phyloP scores from a whole-genome alignment of 345 rosid genomes.

The Turritis glabra region DNA sequence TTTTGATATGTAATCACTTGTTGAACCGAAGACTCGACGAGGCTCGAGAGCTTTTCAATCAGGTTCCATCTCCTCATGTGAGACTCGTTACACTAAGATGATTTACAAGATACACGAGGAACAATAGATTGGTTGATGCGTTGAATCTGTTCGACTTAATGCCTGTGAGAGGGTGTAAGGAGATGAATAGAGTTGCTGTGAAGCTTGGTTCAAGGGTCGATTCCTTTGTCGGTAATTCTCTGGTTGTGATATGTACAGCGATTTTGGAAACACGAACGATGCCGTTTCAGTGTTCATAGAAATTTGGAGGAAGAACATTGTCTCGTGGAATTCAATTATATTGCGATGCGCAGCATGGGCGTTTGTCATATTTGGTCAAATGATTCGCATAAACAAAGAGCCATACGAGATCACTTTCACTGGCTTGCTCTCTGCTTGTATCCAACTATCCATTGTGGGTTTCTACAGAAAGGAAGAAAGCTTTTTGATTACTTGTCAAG shows the following conservation, averaged over 20 bases:
- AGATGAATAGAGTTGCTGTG: no score
- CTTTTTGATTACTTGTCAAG: conserved; percentile 52
- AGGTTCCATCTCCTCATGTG: conserved; percentile 44
- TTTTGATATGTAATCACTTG: conserved; percentile 45
- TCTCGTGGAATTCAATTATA: conserved; percentile 69
- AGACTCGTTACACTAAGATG: no score
- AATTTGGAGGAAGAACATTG: conserved; percentile 46
- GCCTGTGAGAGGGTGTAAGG: no score
- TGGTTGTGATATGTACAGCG: conserved; percentile 56
- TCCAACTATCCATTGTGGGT: conserved; percentile 65
- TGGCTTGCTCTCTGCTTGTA: conserved; percentile 79
- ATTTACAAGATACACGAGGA: no score
- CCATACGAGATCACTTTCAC: conserved; percentile 75
- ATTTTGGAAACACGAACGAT: conserved; percentile 50
- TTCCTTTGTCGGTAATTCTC: conserved; percentile 63
- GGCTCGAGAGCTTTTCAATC: conserved; percentile 48
- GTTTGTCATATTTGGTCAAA: conserved; percentile 47
- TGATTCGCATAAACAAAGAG: conserved; percentile 52
- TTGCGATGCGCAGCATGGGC: conserved; percentile 74
- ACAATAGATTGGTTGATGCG: no score
- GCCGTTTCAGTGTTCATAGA: conserved; percentile 48
- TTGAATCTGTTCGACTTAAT: no score
- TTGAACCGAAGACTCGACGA: conserved; percentile 42
- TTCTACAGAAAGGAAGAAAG: conserved; percentile 57
- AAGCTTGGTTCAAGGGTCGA: conserved; percentile 20